Percentiles rank a stretch among this genome's conserved stretches.
Conservation (phyloP, 257 asterid species). For the Nicotiana undulata region DNA sequence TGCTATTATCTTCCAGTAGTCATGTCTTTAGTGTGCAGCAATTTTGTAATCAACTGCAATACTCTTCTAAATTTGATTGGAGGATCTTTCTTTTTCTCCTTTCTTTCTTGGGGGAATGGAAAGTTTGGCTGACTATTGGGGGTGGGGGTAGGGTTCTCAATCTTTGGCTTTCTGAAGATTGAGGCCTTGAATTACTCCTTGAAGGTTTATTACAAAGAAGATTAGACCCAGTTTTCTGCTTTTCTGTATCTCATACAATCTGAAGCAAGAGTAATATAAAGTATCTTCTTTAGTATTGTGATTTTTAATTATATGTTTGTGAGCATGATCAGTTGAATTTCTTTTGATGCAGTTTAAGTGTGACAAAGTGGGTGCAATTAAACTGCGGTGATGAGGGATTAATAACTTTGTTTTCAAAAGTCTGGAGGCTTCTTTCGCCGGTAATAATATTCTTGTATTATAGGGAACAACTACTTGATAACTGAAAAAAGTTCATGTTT, state of each 20-base stretch:
- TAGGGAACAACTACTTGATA: background rate
- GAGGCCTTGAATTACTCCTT: background rate
- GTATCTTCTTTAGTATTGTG: background rate
- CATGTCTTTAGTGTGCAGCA: too few relatives aligned
- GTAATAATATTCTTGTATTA: conserved; percentile 24
- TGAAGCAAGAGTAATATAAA: background rate
- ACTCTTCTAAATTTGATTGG: too few relatives aligned
- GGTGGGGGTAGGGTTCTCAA: conserved; percentile 1
- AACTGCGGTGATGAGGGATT: conserved; percentile 96
- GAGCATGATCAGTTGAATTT: conserved; percentile 13
- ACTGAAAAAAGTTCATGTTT: background rate
- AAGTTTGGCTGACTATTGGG: conserved; percentile 53
- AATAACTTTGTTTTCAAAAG: conserved; percentile 61
- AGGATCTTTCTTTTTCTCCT: too few relatives aligned
- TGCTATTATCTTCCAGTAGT: too few relatives aligned
- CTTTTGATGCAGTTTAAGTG: conserved; percentile 59
- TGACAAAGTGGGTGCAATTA: conserved; percentile 88
- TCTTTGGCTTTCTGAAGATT: background rate
- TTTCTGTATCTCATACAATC: background rate
- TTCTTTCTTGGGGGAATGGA: too few relatives aligned
- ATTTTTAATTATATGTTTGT: background rate
- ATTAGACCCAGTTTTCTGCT: background rate
- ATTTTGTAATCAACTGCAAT: too few relatives aligned
- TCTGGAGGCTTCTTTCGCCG: conserved; percentile 74
- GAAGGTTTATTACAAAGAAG: background rate